Evolutionary conservation across 2,329 filamentous ascomycete species (phyloP), one percentile per base, ranked within the genome.

Genomic region (Ophiocordyceps sinensis): DNA sequence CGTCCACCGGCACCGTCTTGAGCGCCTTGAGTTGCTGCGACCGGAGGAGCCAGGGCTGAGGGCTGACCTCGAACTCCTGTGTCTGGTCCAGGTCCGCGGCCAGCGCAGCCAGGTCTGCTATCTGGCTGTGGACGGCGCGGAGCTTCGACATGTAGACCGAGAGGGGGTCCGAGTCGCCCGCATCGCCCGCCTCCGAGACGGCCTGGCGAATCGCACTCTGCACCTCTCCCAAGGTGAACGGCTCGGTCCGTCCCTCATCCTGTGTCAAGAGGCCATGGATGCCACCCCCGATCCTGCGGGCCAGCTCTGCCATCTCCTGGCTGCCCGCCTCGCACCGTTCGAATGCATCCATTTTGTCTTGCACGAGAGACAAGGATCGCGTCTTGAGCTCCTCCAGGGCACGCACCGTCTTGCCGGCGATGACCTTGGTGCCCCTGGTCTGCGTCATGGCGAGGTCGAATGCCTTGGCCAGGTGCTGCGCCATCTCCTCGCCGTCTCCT

Each of bases 31-130:
- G 72, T 52, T 91, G 82, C 51, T 83, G 77, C 3, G 86, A 80
- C 41, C 88, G 81, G 28, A 86, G 70, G 41, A 83, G 71, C 91
- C 91, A 98, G 2, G 91, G 91, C 4, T 82, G 75, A 1, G 75
- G 70, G 19, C 70, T 73, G 46, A 77, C 73, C 47, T 94, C 85
- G 53, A 96, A 89, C 58, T 89, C 83, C 45, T 82, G 70, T 0
- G 82, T 82, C 52, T 82, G 77, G 32, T 77, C 76, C 17, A 88
- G 66, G 53, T 87, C 82, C 12, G 71, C 69, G 37, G 82, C 77
- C 44, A 89, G 67, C 12, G 75, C 73, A 6, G 79, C 76, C 43
- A 94, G 71, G 45, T 88, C 82, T 29, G 76, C 68, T 31, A 93
- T 70, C 42, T 79, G 73, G 19, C 66, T 64, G 12, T 74, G 76